Base-by-base conservation (phyloP, 1,284 basidiomycete genomes). In the Cryptococcus sp. region DNA sequence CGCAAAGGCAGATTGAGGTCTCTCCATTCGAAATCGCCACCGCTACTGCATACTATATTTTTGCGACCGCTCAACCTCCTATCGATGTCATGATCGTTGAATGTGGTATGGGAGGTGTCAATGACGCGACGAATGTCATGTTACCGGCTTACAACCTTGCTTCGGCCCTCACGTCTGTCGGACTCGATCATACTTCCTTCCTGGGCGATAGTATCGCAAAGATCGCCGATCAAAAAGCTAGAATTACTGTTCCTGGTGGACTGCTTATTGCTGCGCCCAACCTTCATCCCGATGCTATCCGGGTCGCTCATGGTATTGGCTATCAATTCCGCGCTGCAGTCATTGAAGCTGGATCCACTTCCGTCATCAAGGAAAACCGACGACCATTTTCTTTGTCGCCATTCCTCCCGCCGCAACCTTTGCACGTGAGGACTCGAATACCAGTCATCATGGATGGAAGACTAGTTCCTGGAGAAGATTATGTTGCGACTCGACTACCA, bases 41-140 rank as follows among this genome's bases (percentile, higher is more conserved):
- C 0, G 79, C 87, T 52, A 85, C 84, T 0, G 91, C 87, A 0
- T 82, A 88, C 45, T 74, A 79, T 44, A 73, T 87, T 43, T 91
- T 91, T 67, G 86, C 91, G 62, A 76, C 77, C 3, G 77, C 75
- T 0, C 56, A 76, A 3, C 55, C 66, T 7, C 51, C 59, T 19
- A 80, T 93, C 1, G 91, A 97, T 64, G 70, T 98, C 16, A 85
- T 88, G 44, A 81, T 98, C 4, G 76, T 98, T 47, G 94, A 98
- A 76, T 94, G 93, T 7, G 96, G 94, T 0, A 85, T 99, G 84
- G 96, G 94, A 0, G 96, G 96, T 0, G 79, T 83, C 2, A 76
- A 87, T 49, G 96, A 99, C 69, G 93, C 94, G 18, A 99, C 96
- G 1, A 98, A 99, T 68, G 82, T 89, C 47, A 83, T 96, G 14